phyloP scores from a whole-genome alignment of 768 basidiomycete species.

The Pisolithus sp. region DNA sequence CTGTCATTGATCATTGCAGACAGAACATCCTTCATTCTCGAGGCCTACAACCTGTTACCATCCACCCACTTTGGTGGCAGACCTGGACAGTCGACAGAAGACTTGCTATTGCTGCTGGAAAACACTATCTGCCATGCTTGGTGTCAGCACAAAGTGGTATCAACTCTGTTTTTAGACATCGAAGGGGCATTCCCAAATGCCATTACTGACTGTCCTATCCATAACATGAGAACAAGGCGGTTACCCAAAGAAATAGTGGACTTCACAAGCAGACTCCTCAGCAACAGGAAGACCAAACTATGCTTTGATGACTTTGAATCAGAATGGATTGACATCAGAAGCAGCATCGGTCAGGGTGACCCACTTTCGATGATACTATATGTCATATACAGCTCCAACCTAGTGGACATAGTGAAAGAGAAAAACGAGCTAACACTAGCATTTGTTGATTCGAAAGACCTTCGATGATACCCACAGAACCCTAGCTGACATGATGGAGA shows the following conservation, averaged over 20 bases:
- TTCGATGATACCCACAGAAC: neutral
- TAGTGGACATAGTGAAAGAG: neutral
- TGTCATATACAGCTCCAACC: neutral
- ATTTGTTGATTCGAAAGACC: neutral
- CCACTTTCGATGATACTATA: neutral
- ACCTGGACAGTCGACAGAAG: slow-evolving; percentile 32
- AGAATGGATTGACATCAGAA: neutral
- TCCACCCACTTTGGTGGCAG: slow-evolving; percentile 32
- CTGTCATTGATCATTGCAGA: too few species aligned
- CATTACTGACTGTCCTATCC: slow-evolving; percentile 23
- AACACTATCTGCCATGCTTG: slow-evolving; percentile 33
- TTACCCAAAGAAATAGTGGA: too few species aligned
- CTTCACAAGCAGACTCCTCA: neutral
- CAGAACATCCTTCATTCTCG: too few species aligned
- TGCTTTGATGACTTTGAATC: neutral
- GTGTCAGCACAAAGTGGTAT: slow-evolving; percentile 28
- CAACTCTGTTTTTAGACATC: slow-evolving; percentile 36
- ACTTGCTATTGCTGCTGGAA: slow-evolving; percentile 29
- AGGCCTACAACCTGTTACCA: slow-evolving; percentile 21
- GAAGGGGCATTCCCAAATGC: slow-evolving; percentile 39
- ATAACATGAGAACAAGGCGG: slow-evolving; percentile 19
- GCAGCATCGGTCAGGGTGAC: neutral
- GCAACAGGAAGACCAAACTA: neutral
- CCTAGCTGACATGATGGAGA: neutral
- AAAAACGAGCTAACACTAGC: neutral